A percentile compares a stretch with the other conserved stretches of the same genome.
These are phyloP conservation scores for Plasmodium malariae DNA, from an alignment of 169 alveolate genomes.

Conservation along the genomic window DNA sequence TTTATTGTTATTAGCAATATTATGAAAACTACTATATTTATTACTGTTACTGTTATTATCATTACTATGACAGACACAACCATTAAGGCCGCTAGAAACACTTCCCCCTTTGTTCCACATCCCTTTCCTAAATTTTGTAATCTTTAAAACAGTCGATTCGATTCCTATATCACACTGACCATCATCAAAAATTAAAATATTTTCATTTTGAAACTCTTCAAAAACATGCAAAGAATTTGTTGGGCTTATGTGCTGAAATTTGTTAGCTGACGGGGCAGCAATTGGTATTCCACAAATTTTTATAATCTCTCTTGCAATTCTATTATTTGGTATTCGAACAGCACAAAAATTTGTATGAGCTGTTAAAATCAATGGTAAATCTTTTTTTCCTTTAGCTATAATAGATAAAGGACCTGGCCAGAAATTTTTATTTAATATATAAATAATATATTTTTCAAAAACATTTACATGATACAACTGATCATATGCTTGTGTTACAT, in stretches of 20 bases:
- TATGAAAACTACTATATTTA: constrained; percentile 14
- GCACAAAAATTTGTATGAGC: constrained; percentile 91
- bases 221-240: constrained; percentile 94
- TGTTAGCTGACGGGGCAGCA: constrained; percentile 98
- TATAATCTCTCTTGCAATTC: constrained; percentile 88
- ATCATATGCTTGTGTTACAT: constrained; percentile 86
- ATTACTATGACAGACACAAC: neutral
- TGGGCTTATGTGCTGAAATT: constrained; percentile 97
- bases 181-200: constrained; percentile 93
- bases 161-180: constrained; percentile 93
- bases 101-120: neutral
- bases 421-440: constrained; percentile 85
- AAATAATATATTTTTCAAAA: constrained; percentile 80
- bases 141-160: constrained; percentile 97
- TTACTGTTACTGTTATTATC: neutral
- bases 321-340: constrained; percentile 94
- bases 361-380: constrained; percentile 87
- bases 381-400: constrained; percentile 88
- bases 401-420: constrained; percentile 98
- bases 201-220: constrained; percentile 92
- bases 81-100: no score
- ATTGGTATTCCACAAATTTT: constrained; percentile 89
- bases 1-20: constrained; percentile 19
- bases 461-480: constrained; percentile 86
- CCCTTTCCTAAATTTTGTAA: constrained; percentile 49